phyloP scores from a whole-genome alignment of 345 rosid species.

The Reutealis trisperma region DNA sequence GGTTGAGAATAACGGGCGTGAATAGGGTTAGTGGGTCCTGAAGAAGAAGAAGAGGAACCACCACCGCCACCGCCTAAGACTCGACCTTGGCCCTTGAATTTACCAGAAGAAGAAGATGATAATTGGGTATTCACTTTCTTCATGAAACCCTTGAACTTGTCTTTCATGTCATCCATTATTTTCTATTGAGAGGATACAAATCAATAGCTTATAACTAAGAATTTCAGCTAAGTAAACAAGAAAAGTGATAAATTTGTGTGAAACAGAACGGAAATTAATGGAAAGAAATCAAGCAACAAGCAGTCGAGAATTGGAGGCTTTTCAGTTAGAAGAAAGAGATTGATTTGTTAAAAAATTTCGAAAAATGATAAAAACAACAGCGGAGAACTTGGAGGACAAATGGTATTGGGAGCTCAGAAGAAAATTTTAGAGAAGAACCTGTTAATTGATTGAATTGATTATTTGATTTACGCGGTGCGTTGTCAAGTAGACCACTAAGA shows the following conservation, averaged over 20 bases:
- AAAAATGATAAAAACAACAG: not conserved
- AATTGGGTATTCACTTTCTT: slow-evolving; percentile 73
- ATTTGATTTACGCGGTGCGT: not conserved
- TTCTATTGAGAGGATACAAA: not conserved
- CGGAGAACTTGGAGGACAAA: not conserved
- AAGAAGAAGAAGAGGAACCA: slow-evolving; percentile 40
- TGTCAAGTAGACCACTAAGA: not conserved
- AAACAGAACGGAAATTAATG: no score
- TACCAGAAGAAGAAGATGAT: slow-evolving; percentile 62
- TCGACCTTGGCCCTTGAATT: slow-evolving; percentile 88
- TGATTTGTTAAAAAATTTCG: not conserved
- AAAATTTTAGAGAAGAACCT: no score
- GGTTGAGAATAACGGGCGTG: slow-evolving; percentile 45
- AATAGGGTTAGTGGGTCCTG: slow-evolving; percentile 53
- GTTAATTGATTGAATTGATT: not conserved
- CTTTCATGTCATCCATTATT: slow-evolving; percentile 84
- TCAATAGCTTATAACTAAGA: not conserved
- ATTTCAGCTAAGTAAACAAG: not conserved
- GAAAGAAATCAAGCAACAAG: not conserved
- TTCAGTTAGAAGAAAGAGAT: not conserved
- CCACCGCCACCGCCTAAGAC: slow-evolving; percentile 35
- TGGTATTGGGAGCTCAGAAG: not conserved
- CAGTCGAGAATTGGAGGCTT: not conserved
- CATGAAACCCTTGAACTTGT: slow-evolving; percentile 82
- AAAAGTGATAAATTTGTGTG: not conserved